Evolutionary conservation across 2,329 filamentous ascomycete species (phyloP), one percentile per base, ranked within the genome.

Genomic region (Colletotrichum liaoningense): DNA sequence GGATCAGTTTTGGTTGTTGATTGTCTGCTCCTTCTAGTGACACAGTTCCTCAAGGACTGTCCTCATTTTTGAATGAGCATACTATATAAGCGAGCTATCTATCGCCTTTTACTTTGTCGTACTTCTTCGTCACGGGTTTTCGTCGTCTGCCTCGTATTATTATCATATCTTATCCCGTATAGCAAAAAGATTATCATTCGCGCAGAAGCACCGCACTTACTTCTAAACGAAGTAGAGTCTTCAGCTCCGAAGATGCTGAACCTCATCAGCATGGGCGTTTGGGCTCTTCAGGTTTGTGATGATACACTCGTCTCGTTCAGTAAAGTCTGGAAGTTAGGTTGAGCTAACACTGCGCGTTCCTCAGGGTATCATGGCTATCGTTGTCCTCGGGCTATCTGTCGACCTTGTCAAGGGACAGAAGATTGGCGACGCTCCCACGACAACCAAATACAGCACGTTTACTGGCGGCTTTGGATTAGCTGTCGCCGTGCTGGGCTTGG

Each of bases 311-410:
- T 54, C 24, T 11, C 35, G 35, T 11, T 12, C 6, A 5, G 6
- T 56, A 2, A 1, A 4, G 19, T 12, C n/a, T 22, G 9, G 30
- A 1, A 26, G 5, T 22, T 19, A n/a, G 7, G 30, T 12, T 12
- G 24, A 35, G n/a, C 46, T 69, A 5, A 60, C 22, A 49, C 12
- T 35, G 24, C 24, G 28, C 19, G 14, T 42, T 12, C 11, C 35
- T 5, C 11, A 75, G 74, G 64, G 26, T 28, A 69, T 75, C 28
- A 68, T 75, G 63, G 57, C 64, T 8, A 65, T 74, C 7, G 72
- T 74, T 1, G 74, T 68, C 8, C 67, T 75, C n/a, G 74, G 60
- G 1, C 22, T 75, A 1, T 74, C 72, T 1, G 11, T 66, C 5
- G 63, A 71, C 24, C 63, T 75, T 8, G 26, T 67, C 11, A 71